Conservation (phyloP, 106 monocot genomes). For the Acanthochlamys bracteata region DNA sequence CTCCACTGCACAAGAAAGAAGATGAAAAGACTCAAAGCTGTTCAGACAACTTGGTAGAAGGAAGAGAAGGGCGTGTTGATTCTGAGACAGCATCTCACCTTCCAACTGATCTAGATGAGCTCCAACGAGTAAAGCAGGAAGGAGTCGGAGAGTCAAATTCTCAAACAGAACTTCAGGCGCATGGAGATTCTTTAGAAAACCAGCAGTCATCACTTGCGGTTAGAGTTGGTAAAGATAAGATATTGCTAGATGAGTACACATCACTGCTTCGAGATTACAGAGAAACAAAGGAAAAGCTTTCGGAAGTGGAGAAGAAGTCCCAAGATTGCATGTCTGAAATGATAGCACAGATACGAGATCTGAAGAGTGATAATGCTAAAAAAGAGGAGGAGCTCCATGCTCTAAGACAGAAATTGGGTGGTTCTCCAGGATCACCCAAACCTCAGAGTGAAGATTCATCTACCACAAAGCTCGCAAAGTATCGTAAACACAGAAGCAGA, state of each 20-base stretch:
- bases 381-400: constrained; percentile 31
- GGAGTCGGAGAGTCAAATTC: neutral
- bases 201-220: constrained; percentile 5
- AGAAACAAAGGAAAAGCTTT: constrained; percentile 24
- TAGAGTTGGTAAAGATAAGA: constrained; percentile 25
- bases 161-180: neutral
- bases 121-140: neutral
- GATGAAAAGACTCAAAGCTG: neutral
- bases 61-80: neutral
- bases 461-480: neutral
- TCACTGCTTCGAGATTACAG: constrained; percentile 33
- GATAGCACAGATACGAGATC: constrained; percentile 20
- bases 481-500: neutral
- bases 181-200: constrained; percentile 10
- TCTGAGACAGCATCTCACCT: neutral
- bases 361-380: constrained; percentile 20
- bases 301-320: constrained; percentile 26
- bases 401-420: constrained; percentile 17
- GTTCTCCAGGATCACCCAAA: constrained; percentile 4
- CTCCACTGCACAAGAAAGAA: neutral
- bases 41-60: neutral
- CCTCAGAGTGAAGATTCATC: neutral
- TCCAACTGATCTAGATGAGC: neutral
- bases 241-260: constrained; percentile 25
- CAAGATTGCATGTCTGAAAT: constrained; percentile 17